Evolutionary conservation across 2,329 filamentous ascomycete species (phyloP).

Genomic region (Xylaria hypoxylon): DNA sequence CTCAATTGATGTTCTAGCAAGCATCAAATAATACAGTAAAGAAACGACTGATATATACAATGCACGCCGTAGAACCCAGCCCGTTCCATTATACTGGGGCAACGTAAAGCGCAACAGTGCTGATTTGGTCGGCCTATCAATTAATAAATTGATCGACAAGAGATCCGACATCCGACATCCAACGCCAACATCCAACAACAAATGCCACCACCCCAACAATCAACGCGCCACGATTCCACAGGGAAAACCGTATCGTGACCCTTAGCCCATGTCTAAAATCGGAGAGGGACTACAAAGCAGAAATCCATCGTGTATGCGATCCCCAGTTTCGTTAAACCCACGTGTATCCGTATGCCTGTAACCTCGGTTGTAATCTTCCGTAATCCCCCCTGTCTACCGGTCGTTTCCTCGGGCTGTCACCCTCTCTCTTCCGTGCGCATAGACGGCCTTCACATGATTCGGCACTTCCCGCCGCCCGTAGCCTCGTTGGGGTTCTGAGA

Average conservation of each 20-base stretch:
- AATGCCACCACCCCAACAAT: constrained; percentile 8
- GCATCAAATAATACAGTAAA: neutral
- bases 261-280: constrained; percentile 23
- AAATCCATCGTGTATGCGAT: constrained; percentile 21
- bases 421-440: neutral
- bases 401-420: neutral
- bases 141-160: constrained; percentile 6
- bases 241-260: constrained; percentile 24
- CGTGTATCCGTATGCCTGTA: constrained; percentile 22
- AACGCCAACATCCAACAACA: neutral
- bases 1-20: neutral
- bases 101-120: constrained; percentile 21
- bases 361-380: neutral
- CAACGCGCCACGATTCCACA: neutral
- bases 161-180: constrained; percentile 7
- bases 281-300: constrained; percentile 19
- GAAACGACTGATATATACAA: constrained; percentile 21
- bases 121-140: constrained; percentile 1
- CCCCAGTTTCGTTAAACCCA: constrained; percentile 7
- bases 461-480: constrained; percentile 82
- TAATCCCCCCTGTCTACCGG: neutral
- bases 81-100: constrained; percentile 2
- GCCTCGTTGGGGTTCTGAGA: constrained; percentile 90
- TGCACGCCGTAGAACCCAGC: constrained; percentile 7
- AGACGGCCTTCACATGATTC: constrained; percentile 76